These are phyloP conservation scores for Trichoderma citrinoviride DNA, from an alignment of 2,329 filamentous ascomycete genomes.

Conservation along the genomic window DNA sequence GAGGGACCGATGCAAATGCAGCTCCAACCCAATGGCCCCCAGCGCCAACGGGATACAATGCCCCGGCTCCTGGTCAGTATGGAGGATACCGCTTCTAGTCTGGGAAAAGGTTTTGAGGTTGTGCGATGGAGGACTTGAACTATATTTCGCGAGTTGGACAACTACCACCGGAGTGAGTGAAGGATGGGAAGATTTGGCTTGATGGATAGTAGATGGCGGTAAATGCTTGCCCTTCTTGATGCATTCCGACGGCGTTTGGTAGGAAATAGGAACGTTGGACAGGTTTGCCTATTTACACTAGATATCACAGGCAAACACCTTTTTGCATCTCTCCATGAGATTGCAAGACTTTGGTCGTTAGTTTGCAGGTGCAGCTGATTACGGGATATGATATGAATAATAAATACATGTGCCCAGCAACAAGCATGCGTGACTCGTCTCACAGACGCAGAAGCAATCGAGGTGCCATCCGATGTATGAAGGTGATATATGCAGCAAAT, in stretches of 20 bases:
- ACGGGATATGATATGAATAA: constrained; percentile 1
- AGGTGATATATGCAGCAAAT: too few relatives aligned
- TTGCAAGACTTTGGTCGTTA: background rate
- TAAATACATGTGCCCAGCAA: background rate
- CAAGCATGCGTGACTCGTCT: background rate
- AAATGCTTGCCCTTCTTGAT: constrained; percentile 15
- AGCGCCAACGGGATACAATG: constrained; percentile 32
- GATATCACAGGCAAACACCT: constrained; percentile 13
- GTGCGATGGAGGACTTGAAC: background rate
- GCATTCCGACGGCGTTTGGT: constrained; percentile 22
- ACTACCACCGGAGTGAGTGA: background rate
- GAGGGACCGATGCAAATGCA: constrained; percentile 30
- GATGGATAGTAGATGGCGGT: background rate
- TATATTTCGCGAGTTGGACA: constrained; percentile 5
- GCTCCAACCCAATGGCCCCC: constrained; percentile 32
- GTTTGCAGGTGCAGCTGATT: background rate
- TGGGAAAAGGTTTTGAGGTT: background rate
- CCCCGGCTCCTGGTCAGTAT: constrained; percentile 36
- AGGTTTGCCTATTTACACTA: constrained; percentile 12
- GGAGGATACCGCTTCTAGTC: constrained; percentile 37
- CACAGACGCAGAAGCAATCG: background rate
- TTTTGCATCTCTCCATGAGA: background rate
- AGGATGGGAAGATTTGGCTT: background rate
- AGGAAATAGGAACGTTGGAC: constrained; percentile 14
- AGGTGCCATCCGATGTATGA: background rate